Conservation (phyloP, 2,329 filamentous ascomycete genomes). For the Raffaelea arxii region DNA sequence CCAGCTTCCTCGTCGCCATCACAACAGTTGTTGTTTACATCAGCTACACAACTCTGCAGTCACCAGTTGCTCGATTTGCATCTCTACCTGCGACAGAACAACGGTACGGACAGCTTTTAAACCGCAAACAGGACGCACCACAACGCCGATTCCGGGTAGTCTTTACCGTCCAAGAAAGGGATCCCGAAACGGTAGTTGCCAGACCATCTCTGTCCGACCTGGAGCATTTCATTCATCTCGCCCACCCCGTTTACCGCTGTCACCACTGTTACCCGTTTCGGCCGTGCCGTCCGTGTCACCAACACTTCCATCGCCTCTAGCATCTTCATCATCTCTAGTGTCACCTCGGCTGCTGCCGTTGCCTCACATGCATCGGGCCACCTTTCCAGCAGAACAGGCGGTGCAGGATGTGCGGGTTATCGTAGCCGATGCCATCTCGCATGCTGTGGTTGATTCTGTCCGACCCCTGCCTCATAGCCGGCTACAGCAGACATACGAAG, state of each 20-base stretch:
- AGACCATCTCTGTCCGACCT: constrained; percentile 9
- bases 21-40: too few species aligned
- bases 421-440: constrained; percentile 20
- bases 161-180: constrained; percentile 11
- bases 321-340: background rate
- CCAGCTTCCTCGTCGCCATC: too few species aligned
- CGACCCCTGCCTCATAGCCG: constrained; percentile 20
- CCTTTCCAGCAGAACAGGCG: constrained; percentile 12
- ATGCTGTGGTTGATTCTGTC: constrained; percentile 21
- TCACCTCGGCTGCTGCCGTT: background rate
- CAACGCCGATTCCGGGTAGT: constrained; percentile 2
- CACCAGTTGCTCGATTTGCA: too few species aligned
- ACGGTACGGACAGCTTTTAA: too few species aligned
- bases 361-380: constrained; percentile 22
- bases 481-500: constrained; percentile 31
- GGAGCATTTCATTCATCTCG: background rate
- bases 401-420: constrained; percentile 24
- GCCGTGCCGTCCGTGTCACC: background rate
- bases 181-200: constrained; percentile 7
- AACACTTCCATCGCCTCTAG: background rate
- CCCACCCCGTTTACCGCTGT: background rate
- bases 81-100: too few species aligned
- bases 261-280: too few species aligned
- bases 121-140: background rate
- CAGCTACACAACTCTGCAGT: too few species aligned